Evolutionary conservation across 1,284 basidiomycete species (phyloP).

Genomic region (Earliella scabrosa): DNA sequence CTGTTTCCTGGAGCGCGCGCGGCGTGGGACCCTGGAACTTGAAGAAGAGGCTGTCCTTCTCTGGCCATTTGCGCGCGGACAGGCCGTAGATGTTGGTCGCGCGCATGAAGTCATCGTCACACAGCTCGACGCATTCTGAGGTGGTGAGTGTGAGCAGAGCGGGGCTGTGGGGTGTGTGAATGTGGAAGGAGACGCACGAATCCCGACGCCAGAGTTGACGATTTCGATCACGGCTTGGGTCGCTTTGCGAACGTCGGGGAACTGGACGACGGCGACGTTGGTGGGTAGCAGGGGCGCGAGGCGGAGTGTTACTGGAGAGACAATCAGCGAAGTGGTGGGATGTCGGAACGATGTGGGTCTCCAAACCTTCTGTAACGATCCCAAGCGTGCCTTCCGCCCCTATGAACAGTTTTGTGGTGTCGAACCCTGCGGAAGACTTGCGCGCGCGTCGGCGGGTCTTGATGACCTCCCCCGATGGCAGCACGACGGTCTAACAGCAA

Average conservation of each 20-base stretch:
- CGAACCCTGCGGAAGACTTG: conserved; percentile 92
- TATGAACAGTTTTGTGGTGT: conserved; percentile 92
- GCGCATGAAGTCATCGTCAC: conserved; percentile 73
- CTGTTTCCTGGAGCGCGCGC: conserved; percentile 65
- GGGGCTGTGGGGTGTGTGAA: background rate
- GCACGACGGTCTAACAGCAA: conserved; percentile 74
- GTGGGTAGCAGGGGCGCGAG: conserved; percentile 83
- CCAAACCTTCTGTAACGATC: conserved; percentile 86
- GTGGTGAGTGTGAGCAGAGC: too few species aligned
- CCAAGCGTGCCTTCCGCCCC: conserved; percentile 95
- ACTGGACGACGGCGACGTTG: conserved; percentile 70
- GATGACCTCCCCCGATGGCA: conserved; percentile 91
- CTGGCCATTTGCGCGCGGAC: conserved; percentile 63
- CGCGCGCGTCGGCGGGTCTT: conserved; percentile 87
- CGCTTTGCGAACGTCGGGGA: conserved; percentile 65
- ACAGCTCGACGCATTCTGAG: conserved; percentile 77
- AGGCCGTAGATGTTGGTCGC: conserved; percentile 71
- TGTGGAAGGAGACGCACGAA: background rate
- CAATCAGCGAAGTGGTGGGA: too few species aligned
- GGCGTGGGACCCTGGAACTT: conserved; percentile 82
- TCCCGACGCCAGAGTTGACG: conserved; percentile 68
- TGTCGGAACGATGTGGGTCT: too few species aligned
- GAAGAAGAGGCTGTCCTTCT: conserved; percentile 82
- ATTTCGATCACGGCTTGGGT: conserved; percentile 80
- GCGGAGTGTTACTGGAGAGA: conserved; percentile 68